These are phyloP conservation scores for Escovopsis sp. DNA, from an alignment of 2,329 filamentous ascomycete genomes.

Conservation along the genomic window DNA sequence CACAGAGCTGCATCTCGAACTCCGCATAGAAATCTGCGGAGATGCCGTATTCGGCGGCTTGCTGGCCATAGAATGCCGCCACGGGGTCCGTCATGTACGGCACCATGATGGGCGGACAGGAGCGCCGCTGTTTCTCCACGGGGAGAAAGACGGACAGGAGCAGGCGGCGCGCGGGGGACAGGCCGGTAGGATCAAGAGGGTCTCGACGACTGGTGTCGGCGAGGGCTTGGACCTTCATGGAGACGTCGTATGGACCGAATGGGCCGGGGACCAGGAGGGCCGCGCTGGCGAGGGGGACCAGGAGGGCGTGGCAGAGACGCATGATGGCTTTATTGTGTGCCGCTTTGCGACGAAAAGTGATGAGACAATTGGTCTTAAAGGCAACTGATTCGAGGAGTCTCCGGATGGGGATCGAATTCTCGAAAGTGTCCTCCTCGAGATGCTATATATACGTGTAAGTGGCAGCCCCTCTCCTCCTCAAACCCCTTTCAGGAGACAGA, in stretches of 20 bases:
- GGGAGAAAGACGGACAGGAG: constrained; percentile 19
- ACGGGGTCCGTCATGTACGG: constrained; percentile 22
- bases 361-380: no score
- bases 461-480: no score
- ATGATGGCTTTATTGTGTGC: not conserved
- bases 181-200: constrained; percentile 17
- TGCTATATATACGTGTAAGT: not conserved
- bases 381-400: not conserved
- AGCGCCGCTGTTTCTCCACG: constrained; percentile 8
- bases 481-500: no score
- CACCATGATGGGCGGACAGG: constrained; percentile 8
- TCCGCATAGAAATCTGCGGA: constrained; percentile 16
- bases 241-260: constrained; percentile 17
- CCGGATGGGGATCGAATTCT: no score
- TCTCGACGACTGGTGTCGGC: constrained; percentile 18
- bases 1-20: constrained; percentile 15
- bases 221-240: constrained; percentile 12
- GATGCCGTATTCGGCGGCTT: constrained; percentile 14
- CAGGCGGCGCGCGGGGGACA: constrained; percentile 9
- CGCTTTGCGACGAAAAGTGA: no score
- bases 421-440: not conserved
- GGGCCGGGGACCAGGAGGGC: constrained; percentile 15
- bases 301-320: constrained; percentile 6
- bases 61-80: constrained; percentile 15
- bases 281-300: constrained; percentile 7